Conservation (phyloP, 1,284 basidiomycete species). For the Trametes pubescens region DNA sequence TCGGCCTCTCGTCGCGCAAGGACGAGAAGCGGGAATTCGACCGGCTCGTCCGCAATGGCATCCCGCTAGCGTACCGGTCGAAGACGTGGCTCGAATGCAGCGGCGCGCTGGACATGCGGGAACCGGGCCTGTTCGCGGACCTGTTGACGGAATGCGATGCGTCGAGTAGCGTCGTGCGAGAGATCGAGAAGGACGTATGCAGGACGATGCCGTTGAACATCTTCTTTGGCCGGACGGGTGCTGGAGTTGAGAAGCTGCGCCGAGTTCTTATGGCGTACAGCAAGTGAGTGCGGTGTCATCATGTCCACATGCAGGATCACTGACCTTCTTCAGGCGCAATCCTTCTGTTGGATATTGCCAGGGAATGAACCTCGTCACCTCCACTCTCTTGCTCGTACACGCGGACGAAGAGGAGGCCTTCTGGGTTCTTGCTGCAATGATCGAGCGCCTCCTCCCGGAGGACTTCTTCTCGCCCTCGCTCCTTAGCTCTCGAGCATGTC, state of each 20-base stretch:
- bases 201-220: constrained; percentile 96
- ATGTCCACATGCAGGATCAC: neutral
- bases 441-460: constrained; percentile 85
- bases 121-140: constrained; percentile 93
- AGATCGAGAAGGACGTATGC: constrained; percentile 97
- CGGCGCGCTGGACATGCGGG: constrained; percentile 89
- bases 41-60: constrained; percentile 81
- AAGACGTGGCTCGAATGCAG: constrained; percentile 95
- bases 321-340: constrained; percentile 67
- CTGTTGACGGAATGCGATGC: constrained; percentile 69
- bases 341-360: constrained; percentile 89
- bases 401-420: constrained; percentile 97
- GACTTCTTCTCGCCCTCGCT: constrained; percentile 88
- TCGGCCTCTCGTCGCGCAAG: constrained; percentile 76
- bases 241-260: constrained; percentile 91
- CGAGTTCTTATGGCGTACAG: constrained; percentile 92
- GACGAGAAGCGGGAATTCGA: constrained; percentile 87
- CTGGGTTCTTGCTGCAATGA: constrained; percentile 92
- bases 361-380: constrained; percentile 96
- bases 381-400: constrained; percentile 91
- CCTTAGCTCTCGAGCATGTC: constrained; percentile 92
- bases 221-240: constrained; percentile 96
- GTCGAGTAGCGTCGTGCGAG: constrained; percentile 67
- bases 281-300: constrained; percentile 60
- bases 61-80: constrained; percentile 88